Percentiles rank a stretch among this genome's conserved stretches.
Conservation (phyloP, 139 green algal genomes). For the Deuterostichococcus epilithicus region DNA sequence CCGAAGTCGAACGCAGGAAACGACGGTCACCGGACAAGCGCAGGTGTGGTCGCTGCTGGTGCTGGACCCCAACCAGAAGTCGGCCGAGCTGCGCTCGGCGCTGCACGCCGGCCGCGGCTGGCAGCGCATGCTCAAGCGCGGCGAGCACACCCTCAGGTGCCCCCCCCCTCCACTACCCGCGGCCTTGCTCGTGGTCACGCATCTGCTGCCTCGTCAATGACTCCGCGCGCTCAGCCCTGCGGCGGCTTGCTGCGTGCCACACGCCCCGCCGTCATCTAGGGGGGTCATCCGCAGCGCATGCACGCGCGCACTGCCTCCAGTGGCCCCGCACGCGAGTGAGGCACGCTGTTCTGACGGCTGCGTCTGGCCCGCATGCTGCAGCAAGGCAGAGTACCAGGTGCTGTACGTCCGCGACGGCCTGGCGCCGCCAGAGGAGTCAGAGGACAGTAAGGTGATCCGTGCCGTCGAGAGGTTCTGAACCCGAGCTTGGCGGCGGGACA, state of each 20-base stretch:
- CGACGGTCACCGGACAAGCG: neutral
- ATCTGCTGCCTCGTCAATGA: too few species aligned
- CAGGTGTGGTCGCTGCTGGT: slow-evolving; percentile 18
- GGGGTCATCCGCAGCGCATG: too few species aligned
- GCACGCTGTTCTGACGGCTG: too few species aligned
- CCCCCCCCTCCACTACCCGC: neutral
- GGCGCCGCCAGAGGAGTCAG: neutral
- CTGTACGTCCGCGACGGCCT: slow-evolving; percentile 21
- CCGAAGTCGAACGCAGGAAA: too few species aligned
- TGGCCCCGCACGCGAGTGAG: too few species aligned
- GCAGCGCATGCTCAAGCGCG: slow-evolving; percentile 18
- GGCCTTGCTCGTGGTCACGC: too few species aligned
- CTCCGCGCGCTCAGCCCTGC: too few species aligned
- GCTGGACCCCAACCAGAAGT: slow-evolving; percentile 17
- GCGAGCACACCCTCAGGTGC: slow-evolving; percentile 10
- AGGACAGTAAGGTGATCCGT: slow-evolving; percentile 14
- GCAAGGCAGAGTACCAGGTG: slow-evolving; percentile 23
- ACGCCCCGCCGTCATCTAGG: too few species aligned
- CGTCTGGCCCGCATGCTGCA: too few species aligned
- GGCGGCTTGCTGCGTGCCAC: too few species aligned
- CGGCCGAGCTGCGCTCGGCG: neutral
- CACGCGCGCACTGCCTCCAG: too few species aligned
- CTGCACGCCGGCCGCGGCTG: slow-evolving; percentile 3
- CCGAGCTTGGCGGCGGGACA: too few species aligned
- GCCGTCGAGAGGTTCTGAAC: slow-evolving; percentile 6